Conservation (phyloP, 1,284 basidiomycete species). For the Moesziomyces aphidis region DNA sequence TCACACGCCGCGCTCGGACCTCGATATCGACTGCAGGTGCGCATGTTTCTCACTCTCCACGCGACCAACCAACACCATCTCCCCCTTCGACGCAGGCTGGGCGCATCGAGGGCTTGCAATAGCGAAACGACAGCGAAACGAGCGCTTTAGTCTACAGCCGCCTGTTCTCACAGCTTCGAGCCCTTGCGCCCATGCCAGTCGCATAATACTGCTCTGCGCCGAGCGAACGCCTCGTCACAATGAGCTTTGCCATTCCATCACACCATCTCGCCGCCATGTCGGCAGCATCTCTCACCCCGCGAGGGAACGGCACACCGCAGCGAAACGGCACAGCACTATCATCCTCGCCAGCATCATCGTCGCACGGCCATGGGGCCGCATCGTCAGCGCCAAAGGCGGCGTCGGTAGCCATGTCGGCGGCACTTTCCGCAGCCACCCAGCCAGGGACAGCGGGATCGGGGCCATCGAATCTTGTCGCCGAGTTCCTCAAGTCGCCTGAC, state of each 20-base stretch:
- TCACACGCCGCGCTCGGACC: too few species aligned
- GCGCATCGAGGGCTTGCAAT: too few species aligned
- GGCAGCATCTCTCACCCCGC: slow-evolving; percentile 1
- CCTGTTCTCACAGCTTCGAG: too few species aligned
- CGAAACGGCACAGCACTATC: slow-evolving; percentile 6
- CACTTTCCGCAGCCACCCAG: slow-evolving; percentile 25
- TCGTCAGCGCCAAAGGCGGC: slow-evolving; percentile 12
- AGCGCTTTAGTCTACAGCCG: too few species aligned
- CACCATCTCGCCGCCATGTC: slow-evolving; percentile 4
- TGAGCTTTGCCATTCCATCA: not conserved
- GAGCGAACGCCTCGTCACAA: not conserved
- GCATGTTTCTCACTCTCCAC: too few species aligned
- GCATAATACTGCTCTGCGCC: not conserved
- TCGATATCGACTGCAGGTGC: too few species aligned
- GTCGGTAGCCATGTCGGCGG: slow-evolving; percentile 18
- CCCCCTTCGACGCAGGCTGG: too few species aligned
- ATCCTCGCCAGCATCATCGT: slow-evolving; percentile 22
- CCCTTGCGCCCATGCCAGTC: not conserved
- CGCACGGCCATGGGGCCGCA: slow-evolving; percentile 22
- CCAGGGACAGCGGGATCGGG: slow-evolving; percentile 14
- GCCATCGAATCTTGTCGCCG: slow-evolving; percentile 52
- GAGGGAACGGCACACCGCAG: slow-evolving; percentile 14
- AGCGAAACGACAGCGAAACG: too few species aligned
- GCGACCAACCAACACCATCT: too few species aligned
- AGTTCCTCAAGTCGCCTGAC: slow-evolving; percentile 76